Percentiles rank a stretch among this genome's conserved stretches.
These are phyloP conservation scores for Populus pruinosa DNA, from an alignment of 345 rosid genomes.

Conservation along the genomic window DNA sequence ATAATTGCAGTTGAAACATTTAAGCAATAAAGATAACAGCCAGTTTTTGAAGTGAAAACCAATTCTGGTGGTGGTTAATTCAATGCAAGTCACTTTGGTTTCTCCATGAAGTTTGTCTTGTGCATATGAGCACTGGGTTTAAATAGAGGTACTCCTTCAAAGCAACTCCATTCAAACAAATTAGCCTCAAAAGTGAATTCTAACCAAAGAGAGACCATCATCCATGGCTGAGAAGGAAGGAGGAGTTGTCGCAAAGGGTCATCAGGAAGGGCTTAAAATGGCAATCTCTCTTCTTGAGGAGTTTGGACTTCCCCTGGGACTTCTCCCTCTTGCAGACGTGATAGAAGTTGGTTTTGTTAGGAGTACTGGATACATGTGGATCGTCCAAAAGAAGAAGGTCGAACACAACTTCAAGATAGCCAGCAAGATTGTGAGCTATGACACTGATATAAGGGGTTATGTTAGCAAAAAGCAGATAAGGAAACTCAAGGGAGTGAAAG, in stretches of 20 bases:
- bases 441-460: constrained; percentile 37
- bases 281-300: constrained; percentile 40
- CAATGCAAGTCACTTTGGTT: constrained; percentile 34
- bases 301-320: constrained; percentile 50
- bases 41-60: neutral
- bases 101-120: constrained; percentile 26
- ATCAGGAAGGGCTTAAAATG: constrained; percentile 42
- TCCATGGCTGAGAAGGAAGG: constrained; percentile 52
- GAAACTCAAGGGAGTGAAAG: constrained; percentile 63
- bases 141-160: constrained; percentile 10
- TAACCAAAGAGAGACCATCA: neutral
- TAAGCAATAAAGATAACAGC: neutral
- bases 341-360: constrained; percentile 52
- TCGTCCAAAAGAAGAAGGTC: constrained; percentile 47
- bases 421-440: constrained; percentile 50
- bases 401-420: constrained; percentile 48
- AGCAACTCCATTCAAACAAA: neutral
- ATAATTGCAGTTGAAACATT: neutral
- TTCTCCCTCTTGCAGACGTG: constrained; percentile 50
- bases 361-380: constrained; percentile 55
- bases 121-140: constrained; percentile 9
- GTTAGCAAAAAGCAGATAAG: constrained; percentile 41
- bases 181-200: neutral
- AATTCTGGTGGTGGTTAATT: constrained; percentile 17
- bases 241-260: constrained; percentile 37